These are phyloP conservation scores for Exophiala sp. DNA, from an alignment of 2,329 filamentous ascomycete species.

Conservation along the genomic window DNA sequence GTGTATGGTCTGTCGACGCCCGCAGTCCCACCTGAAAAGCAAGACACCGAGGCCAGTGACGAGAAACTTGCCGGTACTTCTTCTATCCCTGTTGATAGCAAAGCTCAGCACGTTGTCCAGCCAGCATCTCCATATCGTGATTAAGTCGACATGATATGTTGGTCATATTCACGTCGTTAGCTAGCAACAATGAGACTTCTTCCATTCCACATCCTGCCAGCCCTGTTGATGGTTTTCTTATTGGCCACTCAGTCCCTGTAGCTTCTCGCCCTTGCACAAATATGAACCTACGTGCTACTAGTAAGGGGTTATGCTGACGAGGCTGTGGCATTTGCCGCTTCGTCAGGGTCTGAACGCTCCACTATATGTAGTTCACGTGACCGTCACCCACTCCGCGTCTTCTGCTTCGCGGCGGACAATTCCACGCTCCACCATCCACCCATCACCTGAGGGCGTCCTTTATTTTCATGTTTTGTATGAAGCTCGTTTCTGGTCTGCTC, in stretches of 20 bases:
- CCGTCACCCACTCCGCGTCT: not conserved
- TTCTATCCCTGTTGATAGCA: not conserved
- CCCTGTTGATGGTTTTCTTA: too few species aligned
- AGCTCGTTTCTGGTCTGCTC: not conserved
- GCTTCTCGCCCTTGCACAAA: too few species aligned
- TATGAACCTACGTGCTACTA: too few species aligned
- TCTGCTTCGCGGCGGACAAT: too few species aligned
- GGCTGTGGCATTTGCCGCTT: too few species aligned
- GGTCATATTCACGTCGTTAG: not conserved
- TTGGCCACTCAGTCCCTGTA: too few species aligned
- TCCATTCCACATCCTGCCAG: not conserved
- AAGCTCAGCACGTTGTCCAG: not conserved
- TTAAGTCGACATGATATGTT: not conserved
- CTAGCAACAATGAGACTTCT: not conserved
- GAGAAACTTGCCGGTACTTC: too few species aligned
- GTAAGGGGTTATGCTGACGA: too few species aligned
- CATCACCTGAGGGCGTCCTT: not conserved
- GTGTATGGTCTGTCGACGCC: conserved; percentile 39
- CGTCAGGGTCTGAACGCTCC: too few species aligned
- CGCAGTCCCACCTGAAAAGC: conserved; percentile 33
- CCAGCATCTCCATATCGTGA: not conserved
- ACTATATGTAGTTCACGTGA: too few species aligned
- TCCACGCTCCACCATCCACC: too few species aligned
- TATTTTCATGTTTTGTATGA: not conserved
- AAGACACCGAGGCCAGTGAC: not conserved